Conservation (phyloP, 78 protist genomes). For the Dictyostelium intermedium region DNA sequence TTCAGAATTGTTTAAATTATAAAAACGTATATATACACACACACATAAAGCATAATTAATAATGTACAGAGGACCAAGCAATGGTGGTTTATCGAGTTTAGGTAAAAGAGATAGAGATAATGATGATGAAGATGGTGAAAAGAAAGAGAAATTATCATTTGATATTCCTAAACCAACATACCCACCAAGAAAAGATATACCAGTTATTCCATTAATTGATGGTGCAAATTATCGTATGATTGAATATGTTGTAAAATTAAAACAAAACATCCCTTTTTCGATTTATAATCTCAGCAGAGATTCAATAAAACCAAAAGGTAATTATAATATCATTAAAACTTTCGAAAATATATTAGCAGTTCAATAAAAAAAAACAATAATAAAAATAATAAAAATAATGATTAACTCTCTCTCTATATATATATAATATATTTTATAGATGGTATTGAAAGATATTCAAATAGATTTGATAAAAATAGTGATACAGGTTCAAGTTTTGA, state of each 20-base stretch:
- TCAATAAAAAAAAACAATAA: neutral
- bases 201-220: neutral
- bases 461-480: neutral
- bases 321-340: too few relatives aligned
- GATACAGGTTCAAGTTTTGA: neutral
- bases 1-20: neutral
- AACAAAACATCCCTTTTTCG: conserved; percentile 1
- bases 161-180: neutral
- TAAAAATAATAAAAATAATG: neutral
- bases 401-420: neutral
- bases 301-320: neutral
- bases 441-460: conserved; percentile 15
- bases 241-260: neutral
- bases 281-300: conserved; percentile 1
- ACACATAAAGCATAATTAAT: neutral
- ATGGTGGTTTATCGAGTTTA: neutral
- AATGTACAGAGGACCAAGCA: neutral
- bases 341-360: too few relatives aligned
- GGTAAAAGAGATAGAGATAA: neutral
- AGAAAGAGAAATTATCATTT: neutral
- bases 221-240: neutral
- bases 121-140: conserved; percentile 9
- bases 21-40: neutral
- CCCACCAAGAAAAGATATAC: conserved; percentile 10
- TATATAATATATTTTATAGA: neutral